Conservation (phyloP, 2,329 filamentous ascomycete genomes). For the Exophiala xenobiotica region DNA sequence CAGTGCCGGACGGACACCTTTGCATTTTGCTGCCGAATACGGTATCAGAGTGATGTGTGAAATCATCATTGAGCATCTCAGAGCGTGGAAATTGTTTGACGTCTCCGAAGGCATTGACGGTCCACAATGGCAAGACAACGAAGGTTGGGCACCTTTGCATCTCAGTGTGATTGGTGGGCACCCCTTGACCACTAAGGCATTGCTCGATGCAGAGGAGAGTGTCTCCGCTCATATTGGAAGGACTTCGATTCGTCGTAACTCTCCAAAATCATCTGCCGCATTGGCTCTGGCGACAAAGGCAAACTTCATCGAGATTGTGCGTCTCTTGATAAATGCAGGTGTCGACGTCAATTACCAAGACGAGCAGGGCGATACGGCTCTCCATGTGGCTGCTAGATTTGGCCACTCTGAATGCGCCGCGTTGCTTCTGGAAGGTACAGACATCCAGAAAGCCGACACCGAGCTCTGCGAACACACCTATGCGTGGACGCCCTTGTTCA, state of each 20-base stretch:
- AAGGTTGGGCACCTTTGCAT: conserved; percentile 88
- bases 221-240: conserved; percentile 56
- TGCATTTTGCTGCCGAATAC: conserved; percentile 94
- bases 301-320: conserved; percentile 80
- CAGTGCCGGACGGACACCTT: conserved; percentile 75
- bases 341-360: conserved; percentile 94
- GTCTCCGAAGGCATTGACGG: conserved; percentile 84
- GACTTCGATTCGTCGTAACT: conserved; percentile 63
- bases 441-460: conserved; percentile 69
- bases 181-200: conserved; percentile 74
- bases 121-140: conserved; percentile 83
- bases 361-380: conserved; percentile 81
- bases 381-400: conserved; percentile 88
- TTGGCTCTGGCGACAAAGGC: conserved; percentile 84
- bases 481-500: conserved; percentile 92
- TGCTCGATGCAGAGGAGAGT: conserved; percentile 80
- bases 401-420: conserved; percentile 78
- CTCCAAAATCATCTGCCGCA: conserved; percentile 82
- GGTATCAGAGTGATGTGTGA: conserved; percentile 90
- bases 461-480: conserved; percentile 81
- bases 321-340: conserved; percentile 82
- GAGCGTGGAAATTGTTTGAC: conserved; percentile 83
- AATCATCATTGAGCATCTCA: conserved; percentile 82
- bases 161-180: conserved; percentile 91
- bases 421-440: conserved; percentile 69